Conservation (phyloP, 441 rosid species). For the Geranium incanum region DNA sequence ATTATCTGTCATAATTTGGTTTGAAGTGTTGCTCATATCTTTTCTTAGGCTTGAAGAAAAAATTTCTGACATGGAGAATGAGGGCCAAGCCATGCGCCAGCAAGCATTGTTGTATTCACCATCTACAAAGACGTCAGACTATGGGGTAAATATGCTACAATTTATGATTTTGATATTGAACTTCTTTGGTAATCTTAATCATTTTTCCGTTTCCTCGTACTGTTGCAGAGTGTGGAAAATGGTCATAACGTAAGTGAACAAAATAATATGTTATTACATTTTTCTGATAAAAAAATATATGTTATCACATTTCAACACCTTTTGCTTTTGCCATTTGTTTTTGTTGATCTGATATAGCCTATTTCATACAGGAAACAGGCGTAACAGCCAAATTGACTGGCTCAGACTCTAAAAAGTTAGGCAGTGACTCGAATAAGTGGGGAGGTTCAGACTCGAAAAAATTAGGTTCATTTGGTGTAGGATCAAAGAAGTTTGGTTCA, state of each 20-base stretch:
- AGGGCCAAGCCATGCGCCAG: slow-evolving; percentile 52
- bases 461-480: not conserved
- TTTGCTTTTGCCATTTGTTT: slow-evolving; percentile 4
- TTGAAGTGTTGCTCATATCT: slow-evolving; percentile 19
- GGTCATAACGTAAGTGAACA: slow-evolving; percentile 59
- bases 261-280: slow-evolving; percentile 1
- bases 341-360: slow-evolving; percentile 21
- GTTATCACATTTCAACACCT: not conserved
- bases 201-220: slow-evolving; percentile 19
- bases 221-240: slow-evolving; percentile 66
- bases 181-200: slow-evolving; percentile 12
- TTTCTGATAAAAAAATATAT: not conserved
- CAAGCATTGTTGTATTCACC: slow-evolving; percentile 36
- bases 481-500: slow-evolving; percentile 7
- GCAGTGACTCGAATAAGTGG: not conserved
- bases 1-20: slow-evolving; percentile 10
- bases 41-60: slow-evolving; percentile 73
- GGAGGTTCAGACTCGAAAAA: not conserved
- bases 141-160: slow-evolving; percentile 26
- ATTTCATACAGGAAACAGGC: slow-evolving; percentile 38
- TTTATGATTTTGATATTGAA: slow-evolving; percentile 12
- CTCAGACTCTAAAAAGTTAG: not conserved
- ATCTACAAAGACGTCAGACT: slow-evolving; percentile 27
- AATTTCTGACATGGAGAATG: slow-evolving; percentile 69
- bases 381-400: not conserved